A percentile compares a stretch with the other conserved stretches of the same genome.
phyloP scores from a whole-genome alignment of 352 stramenopile genomes.

The Phytophthora aleatoria region DNA sequence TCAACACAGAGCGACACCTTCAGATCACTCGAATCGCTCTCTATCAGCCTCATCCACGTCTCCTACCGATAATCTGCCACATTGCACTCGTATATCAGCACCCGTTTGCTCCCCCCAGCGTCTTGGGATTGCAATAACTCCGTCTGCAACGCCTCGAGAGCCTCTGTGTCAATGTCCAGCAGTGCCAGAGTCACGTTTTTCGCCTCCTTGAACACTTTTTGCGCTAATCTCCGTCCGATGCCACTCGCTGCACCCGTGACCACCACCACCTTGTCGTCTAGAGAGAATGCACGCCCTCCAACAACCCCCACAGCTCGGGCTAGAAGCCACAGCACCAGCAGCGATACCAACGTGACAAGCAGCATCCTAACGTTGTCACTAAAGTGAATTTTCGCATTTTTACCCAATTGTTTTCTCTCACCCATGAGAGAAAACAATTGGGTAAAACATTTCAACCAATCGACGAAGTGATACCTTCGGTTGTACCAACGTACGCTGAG shows the following conservation, averaged over 20 bases:
- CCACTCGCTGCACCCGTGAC: slow-evolving; percentile 69
- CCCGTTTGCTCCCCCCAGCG: slow-evolving; percentile 6
- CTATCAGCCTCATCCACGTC: not conserved
- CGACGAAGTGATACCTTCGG: not conserved
- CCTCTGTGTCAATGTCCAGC: slow-evolving; percentile 60
- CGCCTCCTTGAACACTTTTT: slow-evolving; percentile 35
- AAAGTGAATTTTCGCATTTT: not conserved
- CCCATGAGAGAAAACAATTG: too few species aligned
- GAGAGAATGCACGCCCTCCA: slow-evolving; percentile 32
- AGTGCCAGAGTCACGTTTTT: slow-evolving; percentile 52
- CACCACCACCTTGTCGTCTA: slow-evolving; percentile 60
- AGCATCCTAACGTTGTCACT: not conserved
- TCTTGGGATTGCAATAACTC: slow-evolving; percentile 19
- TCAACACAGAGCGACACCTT: not conserved
- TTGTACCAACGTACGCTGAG: not conserved
- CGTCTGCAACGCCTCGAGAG: slow-evolving; percentile 36
- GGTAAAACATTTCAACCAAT: slow-evolving; percentile 9
- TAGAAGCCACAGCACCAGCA: slow-evolving; percentile 16
- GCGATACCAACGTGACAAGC: not conserved
- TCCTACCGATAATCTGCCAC: slow-evolving; percentile 64
- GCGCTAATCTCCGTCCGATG: slow-evolving; percentile 54
- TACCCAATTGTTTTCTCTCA: not conserved
- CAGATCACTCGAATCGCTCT: not conserved
- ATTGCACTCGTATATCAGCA: slow-evolving; percentile 62
- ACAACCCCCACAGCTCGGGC: not conserved